These are phyloP conservation scores for Boletales sp. DNA, from an alignment of 768 basidiomycete species.

Conservation along the genomic window DNA sequence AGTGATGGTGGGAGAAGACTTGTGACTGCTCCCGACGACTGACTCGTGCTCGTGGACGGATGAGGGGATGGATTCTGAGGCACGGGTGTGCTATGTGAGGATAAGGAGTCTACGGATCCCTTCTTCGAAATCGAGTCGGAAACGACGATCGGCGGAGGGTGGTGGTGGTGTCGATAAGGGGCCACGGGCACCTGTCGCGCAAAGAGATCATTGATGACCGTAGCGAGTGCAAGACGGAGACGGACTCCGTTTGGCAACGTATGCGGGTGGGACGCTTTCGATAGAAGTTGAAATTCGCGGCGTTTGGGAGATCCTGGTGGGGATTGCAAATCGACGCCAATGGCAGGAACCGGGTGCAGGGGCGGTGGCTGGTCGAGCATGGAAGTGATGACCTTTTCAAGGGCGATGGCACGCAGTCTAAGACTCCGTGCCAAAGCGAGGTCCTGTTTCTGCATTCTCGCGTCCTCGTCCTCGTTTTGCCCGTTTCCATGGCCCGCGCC, in stretches of 20 bases:
- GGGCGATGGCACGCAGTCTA: constrained; percentile 70
- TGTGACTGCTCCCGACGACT: constrained; percentile 13
- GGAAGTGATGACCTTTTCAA: constrained; percentile 77
- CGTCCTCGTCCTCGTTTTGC: constrained; percentile 57
- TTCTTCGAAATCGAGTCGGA: constrained; percentile 26
- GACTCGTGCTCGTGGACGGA: constrained; percentile 19
- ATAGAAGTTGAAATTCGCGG: constrained; percentile 13
- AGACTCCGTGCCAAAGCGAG: constrained; percentile 59
- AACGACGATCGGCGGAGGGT: constrained; percentile 34
- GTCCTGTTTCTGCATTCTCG: constrained; percentile 54
- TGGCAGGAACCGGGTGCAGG: constrained; percentile 42
- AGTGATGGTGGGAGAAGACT: constrained; percentile 30
- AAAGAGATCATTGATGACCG: constrained; percentile 80
- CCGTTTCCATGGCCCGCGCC: constrained; percentile 47
- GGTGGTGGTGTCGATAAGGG: constrained; percentile 32
- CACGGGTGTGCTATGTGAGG: constrained; percentile 22
- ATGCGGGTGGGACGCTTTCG: constrained; percentile 48
- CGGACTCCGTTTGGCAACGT: constrained; percentile 79
- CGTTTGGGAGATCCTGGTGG: constrained; percentile 51
- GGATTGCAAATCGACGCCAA: constrained; percentile 50
- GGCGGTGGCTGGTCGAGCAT: constrained; percentile 81
- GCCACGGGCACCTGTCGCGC: constrained; percentile 58
- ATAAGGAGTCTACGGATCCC: constrained; percentile 19
- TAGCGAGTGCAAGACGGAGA: constrained; percentile 68
- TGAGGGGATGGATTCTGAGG: constrained; percentile 20